These are phyloP conservation scores for Wallacemonas sp. DNA, from an alignment of 208 protist species.

Conservation along the genomic window DNA sequence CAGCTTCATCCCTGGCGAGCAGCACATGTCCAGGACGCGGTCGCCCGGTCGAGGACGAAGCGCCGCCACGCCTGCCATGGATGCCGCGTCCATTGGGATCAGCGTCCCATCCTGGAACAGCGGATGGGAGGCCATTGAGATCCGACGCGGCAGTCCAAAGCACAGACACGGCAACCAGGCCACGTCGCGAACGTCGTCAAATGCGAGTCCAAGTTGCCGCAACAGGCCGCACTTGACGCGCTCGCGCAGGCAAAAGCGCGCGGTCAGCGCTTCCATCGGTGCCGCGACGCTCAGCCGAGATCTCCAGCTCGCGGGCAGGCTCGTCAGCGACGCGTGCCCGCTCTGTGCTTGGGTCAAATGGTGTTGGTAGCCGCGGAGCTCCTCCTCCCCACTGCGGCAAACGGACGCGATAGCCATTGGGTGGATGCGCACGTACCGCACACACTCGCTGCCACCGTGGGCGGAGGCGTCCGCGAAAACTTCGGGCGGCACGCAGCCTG, in stretches of 20 bases:
- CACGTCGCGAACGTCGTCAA: constrained; percentile 33
- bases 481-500: constrained; percentile 42
- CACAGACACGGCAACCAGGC: constrained; percentile 64
- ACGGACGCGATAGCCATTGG: constrained; percentile 17
- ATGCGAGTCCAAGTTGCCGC: constrained; percentile 26
- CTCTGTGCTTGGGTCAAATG: too few species aligned
- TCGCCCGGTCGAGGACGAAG: constrained; percentile 62
- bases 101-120: constrained; percentile 45
- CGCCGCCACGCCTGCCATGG: constrained; percentile 78
- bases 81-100: constrained; percentile 86
- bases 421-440: constrained; percentile 68
- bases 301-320: background rate
- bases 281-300: background rate
- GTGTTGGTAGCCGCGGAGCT: constrained; percentile 3
- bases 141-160: constrained; percentile 45
- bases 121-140: constrained; percentile 28
- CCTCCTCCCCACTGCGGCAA: constrained; percentile 10
- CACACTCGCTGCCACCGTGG: too few species aligned
- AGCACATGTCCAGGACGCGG: constrained; percentile 83
- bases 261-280: background rate
- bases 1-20: constrained; percentile 88
- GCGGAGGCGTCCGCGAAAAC: constrained; percentile 79
- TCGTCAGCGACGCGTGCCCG: background rate
- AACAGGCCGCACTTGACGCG: constrained; percentile 5
- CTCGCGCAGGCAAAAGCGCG: background rate